Conservation (phyloP, 768 basidiomycete genomes). For the Suillus subluteus region DNA sequence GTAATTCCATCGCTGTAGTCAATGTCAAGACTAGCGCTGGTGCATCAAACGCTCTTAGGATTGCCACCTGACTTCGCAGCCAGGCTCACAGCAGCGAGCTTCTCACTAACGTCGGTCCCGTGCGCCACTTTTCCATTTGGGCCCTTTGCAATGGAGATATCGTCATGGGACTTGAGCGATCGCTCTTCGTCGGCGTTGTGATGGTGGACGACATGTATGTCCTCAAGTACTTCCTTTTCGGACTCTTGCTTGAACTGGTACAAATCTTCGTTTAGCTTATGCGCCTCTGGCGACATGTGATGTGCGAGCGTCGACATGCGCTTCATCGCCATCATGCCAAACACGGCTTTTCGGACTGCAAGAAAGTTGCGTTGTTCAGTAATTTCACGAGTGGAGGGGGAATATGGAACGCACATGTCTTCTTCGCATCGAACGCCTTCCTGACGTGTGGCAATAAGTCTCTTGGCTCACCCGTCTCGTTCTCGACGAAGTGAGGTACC, state of each 20-base stretch:
- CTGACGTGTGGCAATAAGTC: slow-evolving; percentile 90
- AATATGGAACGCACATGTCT: slow-evolving; percentile 63
- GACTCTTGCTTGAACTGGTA: slow-evolving; percentile 81
- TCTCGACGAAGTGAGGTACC: slow-evolving; percentile 69
- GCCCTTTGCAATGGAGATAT: slow-evolving; percentile 9
- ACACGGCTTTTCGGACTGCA: slow-evolving; percentile 85
- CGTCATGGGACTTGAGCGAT: slow-evolving; percentile 8
- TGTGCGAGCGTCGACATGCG: slow-evolving; percentile 65
- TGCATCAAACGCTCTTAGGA: slow-evolving; percentile 19
- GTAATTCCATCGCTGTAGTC: neutral
- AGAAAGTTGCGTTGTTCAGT: neutral
- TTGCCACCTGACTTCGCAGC: slow-evolving; percentile 34
- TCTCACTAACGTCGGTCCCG: slow-evolving; percentile 32
- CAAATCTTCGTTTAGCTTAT: slow-evolving; percentile 60
- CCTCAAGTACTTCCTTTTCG: slow-evolving; percentile 50
- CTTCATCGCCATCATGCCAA: slow-evolving; percentile 84
- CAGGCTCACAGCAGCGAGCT: slow-evolving; percentile 28
- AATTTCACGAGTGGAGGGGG: neutral
- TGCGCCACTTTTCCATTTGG: slow-evolving; percentile 14
- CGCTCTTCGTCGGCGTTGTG: slow-evolving; percentile 36
- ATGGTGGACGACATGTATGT: slow-evolving; percentile 53
- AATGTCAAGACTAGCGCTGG: neutral
- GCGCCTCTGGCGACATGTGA: slow-evolving; percentile 45
- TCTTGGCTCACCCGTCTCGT: slow-evolving; percentile 57
- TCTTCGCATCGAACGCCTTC: slow-evolving; percentile 87